Evolutionary conservation across 176 grass and related monocot species (phyloP), one percentile per base, ranked within the genome.

Genomic region (Hyparrhenia diplandra): DNA sequence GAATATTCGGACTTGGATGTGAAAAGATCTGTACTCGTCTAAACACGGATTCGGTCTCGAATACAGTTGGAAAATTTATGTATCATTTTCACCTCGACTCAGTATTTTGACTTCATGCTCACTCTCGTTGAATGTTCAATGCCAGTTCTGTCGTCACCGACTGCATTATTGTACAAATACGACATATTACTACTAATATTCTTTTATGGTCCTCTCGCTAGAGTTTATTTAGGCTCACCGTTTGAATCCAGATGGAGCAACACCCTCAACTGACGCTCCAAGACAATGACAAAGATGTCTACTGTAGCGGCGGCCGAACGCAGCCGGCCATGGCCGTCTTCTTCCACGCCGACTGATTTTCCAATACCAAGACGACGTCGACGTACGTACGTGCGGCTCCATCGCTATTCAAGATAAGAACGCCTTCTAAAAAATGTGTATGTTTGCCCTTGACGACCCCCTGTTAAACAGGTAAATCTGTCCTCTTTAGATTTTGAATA

Each of bases 231-330:
- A 65, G 12, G 8, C 25, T 73, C 80, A 35, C 57, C 13, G n/a
- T 88, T 47, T 79, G 36, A 37, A 59, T 79, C 60, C 75, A 88
- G 39, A 34, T 88, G 80, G 67, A 79, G 60, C 17, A 61, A 61
- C 27, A 4, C 39, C 51, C 11, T 60, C 49, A 76, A 61, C 18
- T 27, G 51, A 31, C 64, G 51, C 52, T 68, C 41, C 20, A 18
- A 17, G 28, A 42, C 42, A 77, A 77, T 34, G n/a, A 52, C 69
- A 13, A 70, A 54, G 5, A 24, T 70, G 16, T 24, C n/a, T 14
- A 42, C 39, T 5, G 6, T 14, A 43, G 51, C 8, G 6, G 31
- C 11, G 11, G 34, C 70, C 69, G 74, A 54, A 88, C 51, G 76
- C 37, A 84, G 70, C 76, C 76, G 82, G 87, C 87, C 34, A 75